Evolutionary conservation across 495 filamentous ascomycete genomes (phyloP), one percentile per base, ranked within the genome.

Genomic region (Podospora appendiculata): DNA sequence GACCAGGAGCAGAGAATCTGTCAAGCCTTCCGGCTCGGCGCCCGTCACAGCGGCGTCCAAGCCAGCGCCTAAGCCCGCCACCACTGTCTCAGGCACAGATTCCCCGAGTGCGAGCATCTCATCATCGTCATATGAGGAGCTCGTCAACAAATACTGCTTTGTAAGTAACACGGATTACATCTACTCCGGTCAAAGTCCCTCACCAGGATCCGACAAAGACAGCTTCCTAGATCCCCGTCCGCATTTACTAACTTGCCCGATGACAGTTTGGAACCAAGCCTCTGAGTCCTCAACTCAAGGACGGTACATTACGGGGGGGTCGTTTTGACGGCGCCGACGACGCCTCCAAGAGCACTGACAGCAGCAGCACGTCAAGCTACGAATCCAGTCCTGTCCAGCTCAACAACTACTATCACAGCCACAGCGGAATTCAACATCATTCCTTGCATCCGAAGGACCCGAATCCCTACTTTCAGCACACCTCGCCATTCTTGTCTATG

Each of bases 71-170:
- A 25, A 25, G 25, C 25, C 25, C 25, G 25, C 25, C 25, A 55
- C 58, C 11, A 50, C 55, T 32, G 47, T 62, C 33, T 48, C 58
- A 19, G 66, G 64, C 17, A 54, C 61, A 13, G 68, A 68, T n/a
- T 67, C 71, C 1, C 70, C 69, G 1, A 63, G 70, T 36, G 58
- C 70, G 25, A 74, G 70, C 54, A 76, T 92, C 56, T 78, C 90
- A 19, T 94, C 92, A 19, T 80, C 86, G 39, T 87, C 88, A 48
- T 96, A 97, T 69, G 84, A 90, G 64, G 93, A 98, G 68, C 77
- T 98, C 52, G 81, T 98, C 61, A 88, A 95, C 75, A 95, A 94
- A 71, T 98, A 95, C 73, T 98, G 93, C 78, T 96, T 95, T 79
- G 91, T 96, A 88, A 81, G 90, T 94, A 75, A 56, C 53, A 57